phyloP scores from a whole-genome alignment of 768 basidiomycete species.

The Paxillus rubicundulus region DNA sequence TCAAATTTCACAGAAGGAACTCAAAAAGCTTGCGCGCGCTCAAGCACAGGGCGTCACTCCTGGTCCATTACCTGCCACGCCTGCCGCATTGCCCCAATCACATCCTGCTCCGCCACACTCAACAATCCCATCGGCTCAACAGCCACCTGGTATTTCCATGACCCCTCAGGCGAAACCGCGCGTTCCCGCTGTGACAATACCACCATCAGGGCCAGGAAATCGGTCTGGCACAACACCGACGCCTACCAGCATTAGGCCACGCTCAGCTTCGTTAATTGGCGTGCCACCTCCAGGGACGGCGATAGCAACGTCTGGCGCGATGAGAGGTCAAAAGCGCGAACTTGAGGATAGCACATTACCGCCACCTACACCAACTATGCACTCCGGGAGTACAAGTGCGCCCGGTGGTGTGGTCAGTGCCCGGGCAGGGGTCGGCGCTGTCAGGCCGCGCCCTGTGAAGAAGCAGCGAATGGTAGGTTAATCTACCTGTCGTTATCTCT shows the following conservation, averaged over 20 bases:
- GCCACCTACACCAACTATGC: conserved; percentile 20
- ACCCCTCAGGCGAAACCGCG: conserved; percentile 23
- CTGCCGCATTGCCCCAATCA: conserved; percentile 34
- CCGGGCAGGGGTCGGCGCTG: conserved; percentile 56
- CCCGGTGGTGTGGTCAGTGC: conserved; percentile 42
- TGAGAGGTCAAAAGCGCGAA: conserved; percentile 36
- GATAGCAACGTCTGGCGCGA: conserved; percentile 2
- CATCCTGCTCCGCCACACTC: conserved; percentile 27
- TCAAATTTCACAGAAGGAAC: conserved; percentile 55
- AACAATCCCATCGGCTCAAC: conserved; percentile 22
- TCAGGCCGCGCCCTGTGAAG: conserved; percentile 68
- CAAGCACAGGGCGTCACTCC: conserved; percentile 34
- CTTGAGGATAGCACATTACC: conserved; percentile 25
- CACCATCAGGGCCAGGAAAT: conserved; percentile 26
- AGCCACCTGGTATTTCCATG: conserved; percentile 17
- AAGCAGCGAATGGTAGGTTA: conserved; percentile 69
- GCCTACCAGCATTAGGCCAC: conserved; percentile 32
- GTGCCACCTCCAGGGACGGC: conserved; percentile 24
- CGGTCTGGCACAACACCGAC: conserved; percentile 29
- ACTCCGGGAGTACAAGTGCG: conserved; percentile 23
- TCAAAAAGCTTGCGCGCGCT: conserved; percentile 64
- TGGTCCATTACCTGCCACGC: conserved; percentile 21
- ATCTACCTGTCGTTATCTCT: neutral
- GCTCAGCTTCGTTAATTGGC: conserved; percentile 25
- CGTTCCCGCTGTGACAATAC: conserved; percentile 33